A percentile compares a stretch with the other conserved stretches of the same genome.
Evolutionary conservation across 2,329 filamentous ascomycete species (phyloP).

Genomic region (Orbilia blumenaviensis): DNA sequence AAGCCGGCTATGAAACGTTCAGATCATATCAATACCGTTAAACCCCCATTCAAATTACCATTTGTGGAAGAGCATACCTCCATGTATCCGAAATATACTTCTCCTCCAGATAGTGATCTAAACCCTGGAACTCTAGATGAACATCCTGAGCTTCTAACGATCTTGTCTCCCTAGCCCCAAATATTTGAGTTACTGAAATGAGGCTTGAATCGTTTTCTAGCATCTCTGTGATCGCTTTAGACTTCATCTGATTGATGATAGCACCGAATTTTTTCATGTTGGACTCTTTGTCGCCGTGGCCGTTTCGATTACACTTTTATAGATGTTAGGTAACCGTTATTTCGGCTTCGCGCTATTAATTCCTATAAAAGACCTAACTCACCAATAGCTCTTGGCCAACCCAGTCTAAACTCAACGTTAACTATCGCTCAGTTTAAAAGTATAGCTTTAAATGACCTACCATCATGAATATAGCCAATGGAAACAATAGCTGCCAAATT

Average conservation of each 20-base stretch:
- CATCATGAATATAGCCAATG: slow-evolving; percentile 15
- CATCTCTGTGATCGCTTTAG: slow-evolving; percentile 8
- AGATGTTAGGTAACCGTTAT: not conserved
- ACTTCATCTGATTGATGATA: slow-evolving; percentile 7
- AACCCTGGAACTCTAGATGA: slow-evolving; percentile 3
- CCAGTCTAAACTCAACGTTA: not conserved
- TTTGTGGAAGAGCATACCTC: not conserved
- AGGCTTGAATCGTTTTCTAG: slow-evolving; percentile 9
- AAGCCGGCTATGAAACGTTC: not conserved
- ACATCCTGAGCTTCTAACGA: not conserved
- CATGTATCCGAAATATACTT: not conserved
- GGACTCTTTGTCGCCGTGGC: not conserved
- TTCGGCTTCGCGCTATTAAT: not conserved
- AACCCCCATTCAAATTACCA: not conserved
- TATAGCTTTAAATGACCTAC: not conserved
- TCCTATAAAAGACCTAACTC: not conserved
- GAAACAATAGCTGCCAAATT: slow-evolving; percentile 11
- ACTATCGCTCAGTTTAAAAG: not conserved
- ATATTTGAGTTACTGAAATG: slow-evolving; percentile 1
- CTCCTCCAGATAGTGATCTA: slow-evolving; percentile 1
- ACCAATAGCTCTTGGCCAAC: not conserved
- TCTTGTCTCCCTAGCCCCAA: not conserved
- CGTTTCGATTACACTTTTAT: not conserved
- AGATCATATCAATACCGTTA: not conserved
- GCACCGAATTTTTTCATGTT: slow-evolving; percentile 2